Base-by-base conservation (phyloP, 2,329 filamentous ascomycete genomes). In the Pseudogymnoascus sp. region DNA sequence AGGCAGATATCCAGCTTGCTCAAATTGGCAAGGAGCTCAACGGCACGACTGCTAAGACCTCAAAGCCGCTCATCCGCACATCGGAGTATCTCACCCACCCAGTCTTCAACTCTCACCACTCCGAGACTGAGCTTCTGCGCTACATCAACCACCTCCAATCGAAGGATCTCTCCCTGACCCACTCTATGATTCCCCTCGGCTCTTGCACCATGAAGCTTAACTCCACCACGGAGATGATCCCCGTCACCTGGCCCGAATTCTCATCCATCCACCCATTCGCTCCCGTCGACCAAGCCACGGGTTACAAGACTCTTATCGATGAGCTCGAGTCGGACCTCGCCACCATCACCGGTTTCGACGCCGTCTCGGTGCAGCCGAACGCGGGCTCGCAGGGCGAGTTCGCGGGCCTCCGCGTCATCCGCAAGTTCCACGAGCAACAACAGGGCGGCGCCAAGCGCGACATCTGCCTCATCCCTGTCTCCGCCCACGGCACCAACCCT, bases 141-240 rank as follows among this genome's bases (percentile, higher is more conserved):
- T 97, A 97, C 77, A 96, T 97, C 70, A 83, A 93, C 73, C 91
- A 96, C 73, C 81, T 97, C 4, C 89, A 96, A 74, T 96, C 92
- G 60, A 97, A 96, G 79, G 93, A 97, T 73, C 79, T 97, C 12
- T 97, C 93, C 1, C 82, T 97, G 4, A 90, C 93, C 1, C 93
- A 97, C 78, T 97, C 93, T 14, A 97, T 97, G 93, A 97, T 97
- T 65, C 92, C 93, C 2, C 84, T 97, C 1, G 93, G 93, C 18
- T 97, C 93, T 1, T 97, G 93, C 80, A 97, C 93, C 12, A 97
- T 97, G 93, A 97, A 97, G 81, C 86, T 97, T 61, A 97, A 97
- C 74, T 90, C 89, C 43, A 95, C 93, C 2, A 90, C 90, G 0
- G 91, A 97, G 78, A 97, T 97, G 93, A 83, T 90, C 14, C 89